Evolutionary conservation across 2,329 filamentous ascomycete genomes (phyloP).

Genomic region (Sclerotinia sclerotiorum): DNA sequence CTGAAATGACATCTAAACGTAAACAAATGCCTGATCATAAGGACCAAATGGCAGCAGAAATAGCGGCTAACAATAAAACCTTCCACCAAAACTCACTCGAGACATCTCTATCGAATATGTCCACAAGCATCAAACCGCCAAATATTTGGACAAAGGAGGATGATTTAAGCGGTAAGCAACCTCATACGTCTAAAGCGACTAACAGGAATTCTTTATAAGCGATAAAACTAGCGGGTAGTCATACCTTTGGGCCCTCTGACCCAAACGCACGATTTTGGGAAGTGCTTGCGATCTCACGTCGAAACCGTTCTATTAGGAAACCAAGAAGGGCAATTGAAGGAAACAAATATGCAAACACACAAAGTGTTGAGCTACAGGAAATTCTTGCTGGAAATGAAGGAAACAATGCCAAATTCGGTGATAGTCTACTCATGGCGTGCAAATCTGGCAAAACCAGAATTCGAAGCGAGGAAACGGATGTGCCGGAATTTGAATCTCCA

Average conservation of each 20-base stretch:
- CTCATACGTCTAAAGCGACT: accelerated
- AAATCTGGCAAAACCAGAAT: background rate
- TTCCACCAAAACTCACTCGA: background rate
- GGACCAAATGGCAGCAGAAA: background rate
- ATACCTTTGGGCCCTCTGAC: background rate
- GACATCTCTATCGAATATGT: too few species aligned
- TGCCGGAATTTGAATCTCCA: background rate
- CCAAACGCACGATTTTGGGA: background rate
- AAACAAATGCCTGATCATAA: background rate
- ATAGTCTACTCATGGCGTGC: too few species aligned
- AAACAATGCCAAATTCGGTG: background rate
- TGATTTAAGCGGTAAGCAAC: too few species aligned
- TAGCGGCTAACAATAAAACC: accelerated
- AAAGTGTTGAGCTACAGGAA: background rate
- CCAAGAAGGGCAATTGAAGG: background rate
- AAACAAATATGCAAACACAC: accelerated
- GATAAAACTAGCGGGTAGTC: background rate
- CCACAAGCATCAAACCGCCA: background rate
- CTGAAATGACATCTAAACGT: background rate
- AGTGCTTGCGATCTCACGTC: background rate
- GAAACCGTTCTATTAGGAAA: background rate
- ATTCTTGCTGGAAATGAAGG: background rate
- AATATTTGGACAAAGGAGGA: background rate
- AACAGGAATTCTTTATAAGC: background rate
- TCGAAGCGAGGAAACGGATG: background rate